Conservation (phyloP, 1,139 yeast species). For the Pichia cactophila region DNA sequence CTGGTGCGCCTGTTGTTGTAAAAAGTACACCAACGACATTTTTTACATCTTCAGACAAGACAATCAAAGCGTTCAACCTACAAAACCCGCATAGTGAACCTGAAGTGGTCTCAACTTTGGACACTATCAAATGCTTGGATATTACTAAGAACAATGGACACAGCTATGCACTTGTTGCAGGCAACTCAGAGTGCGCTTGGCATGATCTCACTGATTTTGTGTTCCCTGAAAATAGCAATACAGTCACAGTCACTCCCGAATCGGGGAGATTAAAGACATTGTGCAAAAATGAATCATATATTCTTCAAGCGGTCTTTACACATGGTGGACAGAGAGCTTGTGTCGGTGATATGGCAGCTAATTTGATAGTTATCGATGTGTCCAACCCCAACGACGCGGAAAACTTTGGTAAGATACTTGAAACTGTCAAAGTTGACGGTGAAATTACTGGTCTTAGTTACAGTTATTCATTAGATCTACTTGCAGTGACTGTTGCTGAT, state of each 20-base stretch:
- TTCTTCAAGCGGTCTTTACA: constrained; percentile 58
- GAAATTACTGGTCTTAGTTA: constrained; percentile 57
- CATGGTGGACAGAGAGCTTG: constrained; percentile 65
- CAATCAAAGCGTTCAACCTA: constrained; percentile 43
- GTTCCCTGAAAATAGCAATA: constrained; percentile 1
- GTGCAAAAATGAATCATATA: constrained; percentile 48
- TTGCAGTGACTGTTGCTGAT: constrained; percentile 58
- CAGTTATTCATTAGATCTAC: constrained; percentile 49
- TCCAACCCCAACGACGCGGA: constrained; percentile 24
- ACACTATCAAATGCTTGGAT: constrained; percentile 29
- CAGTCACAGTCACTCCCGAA: constrained; percentile 8
- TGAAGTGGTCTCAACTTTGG: constrained; percentile 42
- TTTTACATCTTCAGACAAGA: constrained; percentile 46
- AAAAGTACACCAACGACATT: constrained; percentile 31
- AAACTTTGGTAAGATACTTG: constrained; percentile 22
- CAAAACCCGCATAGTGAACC: constrained; percentile 47
- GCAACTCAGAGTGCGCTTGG: constrained; percentile 27
- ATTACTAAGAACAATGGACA: constrained; percentile 11
- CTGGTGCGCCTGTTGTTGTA: constrained; percentile 39
- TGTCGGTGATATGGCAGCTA: constrained; percentile 72
- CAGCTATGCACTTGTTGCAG: constrained; percentile 23
- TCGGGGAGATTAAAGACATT: constrained; percentile 15
- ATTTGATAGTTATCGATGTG: constrained; percentile 48
- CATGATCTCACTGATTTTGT: constrained; percentile 24
- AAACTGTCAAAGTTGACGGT: constrained; percentile 34